Evolutionary conservation across 768 basidiomycete species (phyloP), one percentile per base, ranked within the genome.

Genomic region (Termitomyces sp.): DNA sequence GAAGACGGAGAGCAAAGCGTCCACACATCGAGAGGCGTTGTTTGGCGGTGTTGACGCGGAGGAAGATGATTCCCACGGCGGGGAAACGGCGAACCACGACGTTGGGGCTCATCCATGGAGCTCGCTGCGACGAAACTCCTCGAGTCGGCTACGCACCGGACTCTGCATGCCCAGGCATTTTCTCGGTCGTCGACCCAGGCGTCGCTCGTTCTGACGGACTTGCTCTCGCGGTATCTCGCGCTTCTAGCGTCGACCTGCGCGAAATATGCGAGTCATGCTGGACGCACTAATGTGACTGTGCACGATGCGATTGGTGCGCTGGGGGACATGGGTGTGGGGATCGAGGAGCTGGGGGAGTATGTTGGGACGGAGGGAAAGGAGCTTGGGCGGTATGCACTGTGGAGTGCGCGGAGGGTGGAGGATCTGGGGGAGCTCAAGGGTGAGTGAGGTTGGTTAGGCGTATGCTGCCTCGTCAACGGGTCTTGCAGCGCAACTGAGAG

Each of bases 91-190:
- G 58, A 62, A 67, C 68, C 36, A 59, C 60, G 64, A 60, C 63
- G 67, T 47, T 61, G 63, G 63, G 56, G 57, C 54, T 60, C 46
- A 57, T 58, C 60, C 62, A 86, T 85, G 85, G 84, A 88, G 63
- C 70, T 72, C 60, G 82, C 81, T 32, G 76, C 84, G 0, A 76
- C 81, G 62, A 87, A 83, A 67, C 71, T 91, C 59, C 79, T 92
- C 61, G 89, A 91, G 74, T 79, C 86, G 3, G 84, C 83, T 0
- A 82, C 84, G 1, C 80, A 86, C 70, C 83, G 86, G 58, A 88
- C 89, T 17, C 80, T 93, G 15, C 91, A 93, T 64, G 87, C 90
- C 0, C 85, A 92, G 65, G 81, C 81, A 63, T 94, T 94, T 74
- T 85, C 88, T 42, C 83, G 89, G 55, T 82, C 91, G 0, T 94